These are phyloP conservation scores for Tylopilus cervinicoccineus DNA, from an alignment of 768 basidiomycete genomes.

Conservation along the genomic window DNA sequence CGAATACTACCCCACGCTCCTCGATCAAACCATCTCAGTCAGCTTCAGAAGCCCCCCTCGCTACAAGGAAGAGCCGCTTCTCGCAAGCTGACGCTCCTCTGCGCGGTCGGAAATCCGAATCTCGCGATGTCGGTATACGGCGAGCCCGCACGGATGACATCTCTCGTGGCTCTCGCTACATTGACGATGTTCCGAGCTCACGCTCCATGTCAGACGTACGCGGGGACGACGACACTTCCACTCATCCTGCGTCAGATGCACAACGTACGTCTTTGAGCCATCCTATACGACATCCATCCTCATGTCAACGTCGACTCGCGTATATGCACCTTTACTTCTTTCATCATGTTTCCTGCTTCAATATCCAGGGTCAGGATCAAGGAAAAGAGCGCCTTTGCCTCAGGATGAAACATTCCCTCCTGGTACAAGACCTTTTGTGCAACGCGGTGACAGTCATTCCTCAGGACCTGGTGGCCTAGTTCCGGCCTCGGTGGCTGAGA, in stretches of 20 bases:
- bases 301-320: slow-evolving; percentile 25
- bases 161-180: slow-evolving; percentile 8
- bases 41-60: slow-evolving; percentile 3
- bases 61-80: slow-evolving; percentile 22
- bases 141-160: slow-evolving; percentile 21
- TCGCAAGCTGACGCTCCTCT: slow-evolving; percentile 15
- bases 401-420: slow-evolving; percentile 32
- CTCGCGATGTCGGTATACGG: slow-evolving; percentile 14
- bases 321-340: slow-evolving; percentile 18
- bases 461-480: slow-evolving; percentile 1
- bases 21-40: slow-evolving; percentile 18
- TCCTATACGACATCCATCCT: slow-evolving; percentile 26
- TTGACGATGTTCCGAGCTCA: slow-evolving; percentile 19
- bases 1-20: slow-evolving; percentile 5
- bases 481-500: slow-evolving; percentile 8
- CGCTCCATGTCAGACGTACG: slow-evolving; percentile 18
- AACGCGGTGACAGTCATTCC: slow-evolving; percentile 10
- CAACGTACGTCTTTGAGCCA: slow-evolving; percentile 37
- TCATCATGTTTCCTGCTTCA: slow-evolving; percentile 16
- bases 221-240: slow-evolving; percentile 17
- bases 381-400: slow-evolving; percentile 36
- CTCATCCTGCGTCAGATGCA: slow-evolving; percentile 25
- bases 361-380: slow-evolving; percentile 28
- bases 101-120: slow-evolving; percentile 8
- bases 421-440: slow-evolving; percentile 11